phyloP scores from a whole-genome alignment of 805 yeast genomes.

The Metahyphopichia silvanorum region DNA sequence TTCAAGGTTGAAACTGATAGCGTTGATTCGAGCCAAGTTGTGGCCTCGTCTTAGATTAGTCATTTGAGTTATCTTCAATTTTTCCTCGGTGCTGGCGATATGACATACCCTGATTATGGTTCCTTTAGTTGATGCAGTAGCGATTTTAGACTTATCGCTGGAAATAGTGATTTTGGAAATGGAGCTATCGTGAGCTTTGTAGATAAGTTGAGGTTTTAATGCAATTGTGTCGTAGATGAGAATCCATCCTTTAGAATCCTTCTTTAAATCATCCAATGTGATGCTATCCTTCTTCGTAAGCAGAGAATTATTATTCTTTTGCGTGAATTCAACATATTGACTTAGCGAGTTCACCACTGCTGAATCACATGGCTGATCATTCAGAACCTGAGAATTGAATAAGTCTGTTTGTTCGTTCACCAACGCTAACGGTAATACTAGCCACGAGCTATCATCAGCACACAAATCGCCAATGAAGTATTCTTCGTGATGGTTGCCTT shows the following conservation, averaged over 20 bases:
- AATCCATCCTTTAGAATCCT: conserved; percentile 32
- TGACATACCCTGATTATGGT: conserved; percentile 38
- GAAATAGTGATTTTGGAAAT: conserved; percentile 30
- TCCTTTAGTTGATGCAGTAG: conserved; percentile 42
- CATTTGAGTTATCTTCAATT: conserved; percentile 21
- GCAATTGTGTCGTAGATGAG: conserved; percentile 37
- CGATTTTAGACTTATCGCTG: conserved; percentile 24
- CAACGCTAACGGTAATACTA: conserved; percentile 31
- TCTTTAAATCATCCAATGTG: conserved; percentile 25
- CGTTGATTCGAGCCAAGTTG: conserved; percentile 29
- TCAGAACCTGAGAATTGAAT: conserved; percentile 12
- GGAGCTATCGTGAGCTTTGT: conserved; percentile 38
- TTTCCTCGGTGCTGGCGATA: conserved; percentile 9
- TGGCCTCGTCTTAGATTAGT: conserved; percentile 40
- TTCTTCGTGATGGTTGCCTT: neutral
- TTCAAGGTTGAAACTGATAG: conserved; percentile 33
- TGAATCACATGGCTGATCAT: conserved; percentile 17
- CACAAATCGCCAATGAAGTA: conserved; percentile 35
- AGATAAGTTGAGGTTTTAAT: conserved; percentile 27
- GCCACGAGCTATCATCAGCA: conserved; percentile 30
- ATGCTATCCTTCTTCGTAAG: conserved; percentile 12
- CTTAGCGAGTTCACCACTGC: conserved; percentile 12
- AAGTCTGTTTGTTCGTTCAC: conserved; percentile 30
- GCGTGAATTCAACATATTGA: conserved; percentile 23
- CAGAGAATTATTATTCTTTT: conserved; percentile 13